Conservation (phyloP, 345 rosid species). For the thale cress (Arabidopsis thaliana) region TAIR10.1 NC_003076.8:3645001-3645500, state of each 20-base stretch:
- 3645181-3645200: conserved; percentile 24
- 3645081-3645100: neutral
- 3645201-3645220: conserved; percentile 27
- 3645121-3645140: neutral
- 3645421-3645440: too few relatives aligned
- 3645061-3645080: neutral
- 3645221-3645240: conserved; percentile 3
- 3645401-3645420: neutral
- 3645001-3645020: neutral
- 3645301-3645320: neutral
- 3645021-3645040: neutral
- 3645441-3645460: neutral
- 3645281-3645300: neutral
- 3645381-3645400: neutral
- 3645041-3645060: neutral
- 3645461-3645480: neutral
- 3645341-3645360: neutral
- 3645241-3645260: neutral
- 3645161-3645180: neutral
- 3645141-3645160: too few relatives aligned
- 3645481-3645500: conserved; percentile 64
- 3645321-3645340: neutral
- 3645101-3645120: conserved; percentile 3
- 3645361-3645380: neutral
- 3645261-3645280: conserved; percentile 11